These are phyloP conservation scores for Chloris gayana DNA, from an alignment of 176 grass and related monocot genomes.

Conservation along the genomic window DNA sequence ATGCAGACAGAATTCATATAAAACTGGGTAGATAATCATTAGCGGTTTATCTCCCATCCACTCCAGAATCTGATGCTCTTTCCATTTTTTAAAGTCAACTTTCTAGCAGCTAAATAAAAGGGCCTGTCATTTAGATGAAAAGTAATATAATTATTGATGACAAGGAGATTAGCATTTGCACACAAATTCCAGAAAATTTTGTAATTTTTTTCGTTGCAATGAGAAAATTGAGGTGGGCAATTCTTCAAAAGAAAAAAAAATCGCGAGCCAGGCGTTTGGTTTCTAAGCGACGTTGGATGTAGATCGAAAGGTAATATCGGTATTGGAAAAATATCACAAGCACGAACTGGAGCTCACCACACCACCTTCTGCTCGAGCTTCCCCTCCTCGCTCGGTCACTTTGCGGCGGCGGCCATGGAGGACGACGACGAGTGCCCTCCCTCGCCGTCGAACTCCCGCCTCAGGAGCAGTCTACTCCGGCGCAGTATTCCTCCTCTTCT, in stretches of 20 bases:
- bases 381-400: background rate
- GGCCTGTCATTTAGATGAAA: too few relatives aligned
- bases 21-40: too few relatives aligned
- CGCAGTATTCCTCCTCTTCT: background rate
- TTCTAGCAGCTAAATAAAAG: too few relatives aligned
- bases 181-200: too few relatives aligned
- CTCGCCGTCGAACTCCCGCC: slow-evolving; percentile 57
- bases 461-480: background rate
- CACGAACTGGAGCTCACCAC: background rate
- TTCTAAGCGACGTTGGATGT: background rate
- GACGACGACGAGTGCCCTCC: slow-evolving; percentile 64
- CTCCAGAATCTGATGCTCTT: too few relatives aligned
- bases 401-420: slow-evolving; percentile 52
- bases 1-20: too few relatives aligned
- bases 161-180: too few relatives aligned
- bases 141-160: too few relatives aligned
- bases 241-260: background rate
- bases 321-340: background rate
- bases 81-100: too few relatives aligned
- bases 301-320: background rate
- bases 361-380: background rate
- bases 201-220: too few relatives aligned
- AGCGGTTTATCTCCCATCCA: too few relatives aligned
- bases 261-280: background rate
- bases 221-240: too few relatives aligned